These are phyloP conservation scores for Pyrus hybrid DNA, from an alignment of 331 rosid species.

Conservation along the genomic window DNA sequence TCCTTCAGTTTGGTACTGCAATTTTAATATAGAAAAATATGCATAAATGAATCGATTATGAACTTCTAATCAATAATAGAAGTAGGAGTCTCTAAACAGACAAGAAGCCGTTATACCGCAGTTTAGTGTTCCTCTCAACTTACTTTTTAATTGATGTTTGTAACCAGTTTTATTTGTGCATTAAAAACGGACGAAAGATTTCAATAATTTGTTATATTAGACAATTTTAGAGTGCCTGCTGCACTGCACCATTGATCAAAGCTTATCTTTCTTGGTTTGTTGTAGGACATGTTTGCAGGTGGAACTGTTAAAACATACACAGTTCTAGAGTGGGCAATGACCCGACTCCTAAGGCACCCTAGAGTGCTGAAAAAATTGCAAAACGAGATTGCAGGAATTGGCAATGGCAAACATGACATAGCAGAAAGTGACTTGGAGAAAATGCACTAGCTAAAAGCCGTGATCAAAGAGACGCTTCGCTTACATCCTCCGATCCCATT, in stretches of 20 bases:
- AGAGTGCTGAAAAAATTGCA: neutral
- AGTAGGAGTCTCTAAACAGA: too few species aligned
- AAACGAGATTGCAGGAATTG: neutral
- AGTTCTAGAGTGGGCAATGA: neutral
- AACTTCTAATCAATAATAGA: too few species aligned
- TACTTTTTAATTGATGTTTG: too few species aligned
- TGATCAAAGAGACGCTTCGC: neutral
- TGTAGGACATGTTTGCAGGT: neutral
- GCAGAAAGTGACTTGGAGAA: neutral
- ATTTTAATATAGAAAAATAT: too few species aligned
- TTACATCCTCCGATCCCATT: neutral
- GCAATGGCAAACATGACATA: neutral
- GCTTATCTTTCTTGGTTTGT: neutral
- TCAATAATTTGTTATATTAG: neutral
- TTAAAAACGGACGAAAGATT: too few species aligned
- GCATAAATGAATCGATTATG: too few species aligned
- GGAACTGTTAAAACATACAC: neutral
- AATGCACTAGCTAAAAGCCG: neutral
- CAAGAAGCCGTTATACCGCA: too few species aligned
- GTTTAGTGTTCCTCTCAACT: too few species aligned
- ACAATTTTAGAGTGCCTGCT: neutral
- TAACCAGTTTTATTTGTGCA: too few species aligned
- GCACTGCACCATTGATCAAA: neutral
- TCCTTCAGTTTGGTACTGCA: too few species aligned
- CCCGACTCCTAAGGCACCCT: neutral